phyloP scores from a whole-genome alignment of 129 eudicot genomes.

The Artemisia argyi region DNA sequence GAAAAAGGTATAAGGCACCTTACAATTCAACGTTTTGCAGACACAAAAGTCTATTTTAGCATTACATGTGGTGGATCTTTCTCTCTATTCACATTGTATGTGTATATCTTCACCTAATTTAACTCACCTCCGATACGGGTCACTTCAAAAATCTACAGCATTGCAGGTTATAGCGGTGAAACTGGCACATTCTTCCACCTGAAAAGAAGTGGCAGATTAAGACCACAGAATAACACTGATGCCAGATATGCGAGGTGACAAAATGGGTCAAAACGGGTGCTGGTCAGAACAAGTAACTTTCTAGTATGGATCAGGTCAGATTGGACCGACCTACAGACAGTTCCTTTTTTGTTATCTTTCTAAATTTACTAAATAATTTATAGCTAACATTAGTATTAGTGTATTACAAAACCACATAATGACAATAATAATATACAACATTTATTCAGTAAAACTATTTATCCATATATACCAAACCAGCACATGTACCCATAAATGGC shows the following conservation, averaged over 20 bases:
- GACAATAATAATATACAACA: too few species aligned
- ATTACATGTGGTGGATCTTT: slow-evolving; percentile 23
- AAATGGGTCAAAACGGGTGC: neutral
- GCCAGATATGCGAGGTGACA: neutral
- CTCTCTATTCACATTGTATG: slow-evolving; percentile 34
- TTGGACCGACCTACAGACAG: too few species aligned
- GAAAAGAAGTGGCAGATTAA: slow-evolving; percentile 13
- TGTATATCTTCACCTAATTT: slow-evolving; percentile 14
- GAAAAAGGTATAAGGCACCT: slow-evolving; percentile 5
- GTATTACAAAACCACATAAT: too few species aligned
- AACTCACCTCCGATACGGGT: slow-evolving; percentile 2
- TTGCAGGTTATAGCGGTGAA: slow-evolving; percentile 17
- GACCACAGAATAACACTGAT: neutral
- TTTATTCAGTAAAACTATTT: too few species aligned
- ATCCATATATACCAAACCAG: too few species aligned
- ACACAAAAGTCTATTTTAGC: slow-evolving; percentile 18
- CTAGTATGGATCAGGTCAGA: neutral
- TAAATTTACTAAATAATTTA: too few species aligned
- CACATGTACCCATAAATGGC: neutral
- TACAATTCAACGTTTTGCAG: slow-evolving; percentile 13
- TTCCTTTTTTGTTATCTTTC: too few species aligned
- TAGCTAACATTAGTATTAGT: too few species aligned
- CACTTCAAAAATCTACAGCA: neutral
- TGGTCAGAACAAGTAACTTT: too few species aligned
- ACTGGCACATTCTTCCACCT: slow-evolving; percentile 48